Base-by-base conservation (phyloP, 345 rosid genomes). In the Citrus inodora region DNA sequence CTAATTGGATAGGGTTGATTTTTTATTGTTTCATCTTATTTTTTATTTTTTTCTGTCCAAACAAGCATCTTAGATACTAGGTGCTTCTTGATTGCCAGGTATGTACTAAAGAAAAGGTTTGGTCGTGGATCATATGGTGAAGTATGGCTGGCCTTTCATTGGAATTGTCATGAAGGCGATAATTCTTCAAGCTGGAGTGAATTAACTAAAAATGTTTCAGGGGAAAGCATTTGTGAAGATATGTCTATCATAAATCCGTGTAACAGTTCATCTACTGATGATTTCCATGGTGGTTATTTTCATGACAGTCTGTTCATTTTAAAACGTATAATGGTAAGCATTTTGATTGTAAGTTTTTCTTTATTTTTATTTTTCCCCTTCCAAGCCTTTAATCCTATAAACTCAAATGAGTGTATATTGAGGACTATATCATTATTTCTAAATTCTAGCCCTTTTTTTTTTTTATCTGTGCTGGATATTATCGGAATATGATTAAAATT, bases 121-220 rank as follows among this genome's bases (percentile, higher is more conserved):
- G 98, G 94, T 66, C 98, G 89, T 33, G 98, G 98, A 84, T 88
- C 97, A 71, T 91, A 92, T 79, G 98, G 98, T 67, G 98, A 95
- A 86, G 98, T 95, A 51, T 95, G 98, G 98, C 83, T 95, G 83
- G 97, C 97, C 67, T 87, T 91, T 86, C 89, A 89, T 76, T 91
- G 97, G 98, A 86, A 90, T 82, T 95, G 94, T 81, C 84, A 90
- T 75, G 81, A 85, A 81, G 89, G 85, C 60, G 74, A 37, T 58
- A 86, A 88, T 33, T 80, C 82, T 81, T 85, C 93, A 74, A 81
- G 84, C 56, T 78, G 83, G 90, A 76, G 80, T 81, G 78, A 74
- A 76, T 79, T 75, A 76, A 83, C 83, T 76, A 83, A 80, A 78
- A 86, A 83, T 78, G 68, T 75, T 72, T 84, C 89, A 24, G 83